phyloP scores from a whole-genome alignment of 306 rosid species.

The Malus sylvestris region DNA sequence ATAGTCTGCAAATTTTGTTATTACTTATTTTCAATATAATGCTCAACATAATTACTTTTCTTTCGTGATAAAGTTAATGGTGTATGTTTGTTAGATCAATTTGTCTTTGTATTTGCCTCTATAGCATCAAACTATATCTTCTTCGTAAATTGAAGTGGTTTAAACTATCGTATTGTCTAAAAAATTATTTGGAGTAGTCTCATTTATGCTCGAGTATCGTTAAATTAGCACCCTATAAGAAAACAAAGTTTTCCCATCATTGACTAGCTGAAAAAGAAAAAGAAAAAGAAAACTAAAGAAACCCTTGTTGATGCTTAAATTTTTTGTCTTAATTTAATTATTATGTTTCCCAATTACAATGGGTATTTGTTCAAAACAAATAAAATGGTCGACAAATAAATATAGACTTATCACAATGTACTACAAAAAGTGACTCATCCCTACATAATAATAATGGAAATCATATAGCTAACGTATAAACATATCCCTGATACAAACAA shows the following conservation, averaged over 20 bases:
- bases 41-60: no score
- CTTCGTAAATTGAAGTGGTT: no score
- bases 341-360: not conserved
- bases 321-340: not conserved
- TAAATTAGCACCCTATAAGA: not conserved
- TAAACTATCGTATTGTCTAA: no score
- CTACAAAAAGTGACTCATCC: not conserved
- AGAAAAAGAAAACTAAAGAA: not conserved
- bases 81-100: no score
- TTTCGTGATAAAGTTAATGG: no score
- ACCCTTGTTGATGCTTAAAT: not conserved
- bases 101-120: no score
- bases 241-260: not conserved
- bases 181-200: not conserved
- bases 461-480: not conserved
- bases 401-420: not conserved
- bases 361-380: not conserved
- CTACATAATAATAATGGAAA: not conserved
- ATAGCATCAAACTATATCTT: no score
- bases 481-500: not conserved
- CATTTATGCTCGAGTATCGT: not conserved
- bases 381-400: not conserved
- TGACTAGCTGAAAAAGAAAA: not conserved
- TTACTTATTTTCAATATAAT: no score
- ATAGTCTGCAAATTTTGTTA: no score